Evolutionary conservation across 345 rosid genomes (phyloP), one percentile per base, ranked within the genome.

Genomic region (Iberis pinnata): DNA sequence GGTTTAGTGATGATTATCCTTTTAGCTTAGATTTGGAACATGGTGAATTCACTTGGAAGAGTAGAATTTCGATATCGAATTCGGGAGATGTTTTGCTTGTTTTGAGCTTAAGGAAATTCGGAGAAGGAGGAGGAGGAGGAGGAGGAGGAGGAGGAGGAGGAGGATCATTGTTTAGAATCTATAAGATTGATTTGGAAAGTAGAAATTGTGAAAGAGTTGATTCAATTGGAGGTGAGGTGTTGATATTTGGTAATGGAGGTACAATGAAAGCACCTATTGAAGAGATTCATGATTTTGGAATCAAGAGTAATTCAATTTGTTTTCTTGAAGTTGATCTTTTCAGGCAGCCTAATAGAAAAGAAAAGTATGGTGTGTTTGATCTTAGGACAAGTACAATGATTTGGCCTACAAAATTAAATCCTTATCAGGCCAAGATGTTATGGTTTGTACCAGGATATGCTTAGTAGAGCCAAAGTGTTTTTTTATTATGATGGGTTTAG

Each of bases 181-280:
- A 5, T 29, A 29, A 48, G 53, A 27, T 48, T 42, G 32, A 56
- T 43, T 3, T 4, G 11, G 51, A 32, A 18, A 24, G 13, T 43
- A n/a, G 27, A 1, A n/a, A 56, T 4, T 56, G 61, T 42, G 43
- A 43, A 42, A 56, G 8, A 18, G 32, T 43, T 5, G 29, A 31
- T 5, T 56, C 51, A 43, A 0, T 56, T 16, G 51, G 42, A 7
- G 61, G 31, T 4, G 61, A 56, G 42, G 32, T 56, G 20, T 56
- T 56, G 61, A 56, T 56, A 0, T 56, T 56, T 43, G 51, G 51
- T 32, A 31, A 43, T 4, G 61, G 51, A 0, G 16, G 31, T 12
- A 43, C 61, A 6, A 8, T 56, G 13, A 43, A 15, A 14, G 13
- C 42, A 36, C 29, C 35, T 9, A 15, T 38, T 19, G 14, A 25